Conservation (phyloP, 139 green algal genomes). For the Closterium sp. region DNA sequence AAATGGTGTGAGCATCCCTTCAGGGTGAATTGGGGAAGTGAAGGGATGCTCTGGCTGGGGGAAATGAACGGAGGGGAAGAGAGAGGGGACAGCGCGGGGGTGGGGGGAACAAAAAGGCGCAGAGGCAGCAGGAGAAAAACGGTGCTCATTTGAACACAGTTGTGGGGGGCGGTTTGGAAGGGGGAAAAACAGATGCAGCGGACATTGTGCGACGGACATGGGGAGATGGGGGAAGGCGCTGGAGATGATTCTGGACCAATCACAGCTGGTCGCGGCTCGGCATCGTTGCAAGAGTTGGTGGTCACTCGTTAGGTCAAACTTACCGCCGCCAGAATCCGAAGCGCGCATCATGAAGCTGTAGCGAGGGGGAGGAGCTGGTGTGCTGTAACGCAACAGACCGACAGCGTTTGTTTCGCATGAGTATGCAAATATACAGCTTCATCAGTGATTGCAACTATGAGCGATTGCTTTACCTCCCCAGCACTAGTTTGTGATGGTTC, state of each 20-base stretch:
- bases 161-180: not conserved
- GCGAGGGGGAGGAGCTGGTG: not conserved
- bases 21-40: not conserved
- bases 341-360: not conserved
- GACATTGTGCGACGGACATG: not conserved
- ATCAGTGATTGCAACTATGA: too few species aligned
- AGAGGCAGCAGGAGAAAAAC: too few species aligned
- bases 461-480: too few species aligned
- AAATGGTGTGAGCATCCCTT: too few species aligned
- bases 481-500: too few species aligned
- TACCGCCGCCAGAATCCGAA: not conserved
- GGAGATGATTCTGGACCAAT: not conserved
- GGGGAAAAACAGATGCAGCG: not conserved
- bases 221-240: not conserved
- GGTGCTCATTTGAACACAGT: too few species aligned
- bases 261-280: not conserved
- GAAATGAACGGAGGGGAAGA: not conserved
- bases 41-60: too few species aligned
- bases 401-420: not conserved
- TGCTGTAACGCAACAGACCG: not conserved
- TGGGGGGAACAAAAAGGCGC: too few species aligned
- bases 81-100: not conserved
- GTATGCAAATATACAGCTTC: too few species aligned
- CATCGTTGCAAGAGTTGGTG: not conserved
- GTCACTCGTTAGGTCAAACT: not conserved